Evolutionary conservation across 2,329 filamentous ascomycete genomes (phyloP).

Genomic region (Aspergillus clavatus): DNA sequence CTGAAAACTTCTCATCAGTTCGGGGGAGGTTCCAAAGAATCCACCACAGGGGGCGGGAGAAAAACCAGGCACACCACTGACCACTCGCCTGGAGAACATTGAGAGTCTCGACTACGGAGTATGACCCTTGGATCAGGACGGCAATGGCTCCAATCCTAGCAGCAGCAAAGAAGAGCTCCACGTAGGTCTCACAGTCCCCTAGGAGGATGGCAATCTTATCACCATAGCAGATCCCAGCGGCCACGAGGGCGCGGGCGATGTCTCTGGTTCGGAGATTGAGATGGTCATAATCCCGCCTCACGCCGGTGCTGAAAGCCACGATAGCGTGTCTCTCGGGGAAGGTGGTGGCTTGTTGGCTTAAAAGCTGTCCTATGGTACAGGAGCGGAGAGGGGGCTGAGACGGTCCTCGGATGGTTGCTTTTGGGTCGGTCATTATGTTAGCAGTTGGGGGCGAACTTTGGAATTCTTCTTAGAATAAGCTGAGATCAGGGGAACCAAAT

Average conservation of each 20-base stretch:
- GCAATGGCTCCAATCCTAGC: constrained; percentile 54
- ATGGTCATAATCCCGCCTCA: neutral
- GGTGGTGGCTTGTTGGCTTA: neutral
- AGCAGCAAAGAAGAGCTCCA: constrained; percentile 64
- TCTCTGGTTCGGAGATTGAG: neutral
- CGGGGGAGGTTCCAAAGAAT: too few relatives aligned
- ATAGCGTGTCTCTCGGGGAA: constrained; percentile 1
- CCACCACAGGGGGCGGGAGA: too few relatives aligned
- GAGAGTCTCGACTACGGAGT: constrained; percentile 72
- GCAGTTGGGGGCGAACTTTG: too few relatives aligned
- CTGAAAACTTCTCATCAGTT: too few relatives aligned
- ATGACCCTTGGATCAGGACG: constrained; percentile 68
- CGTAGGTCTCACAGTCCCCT: constrained; percentile 44
- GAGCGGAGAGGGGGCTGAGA: neutral
- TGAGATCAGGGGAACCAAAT: too few relatives aligned
- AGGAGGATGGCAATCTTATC: constrained; percentile 67
- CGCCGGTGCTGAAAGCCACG: neutral
- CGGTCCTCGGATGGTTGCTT: too few relatives aligned
- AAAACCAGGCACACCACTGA: constrained; percentile 46
- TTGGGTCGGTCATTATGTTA: too few relatives aligned
- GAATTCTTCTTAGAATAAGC: too few relatives aligned
- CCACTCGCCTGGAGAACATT: constrained; percentile 53
- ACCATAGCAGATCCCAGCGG: constrained; percentile 57
- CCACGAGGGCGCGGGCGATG: constrained; percentile 41
- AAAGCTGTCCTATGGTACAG: too few relatives aligned